phyloP scores from a whole-genome alignment of 2,329 filamentous ascomycete genomes.

The Apiospora pterosperma region DNA sequence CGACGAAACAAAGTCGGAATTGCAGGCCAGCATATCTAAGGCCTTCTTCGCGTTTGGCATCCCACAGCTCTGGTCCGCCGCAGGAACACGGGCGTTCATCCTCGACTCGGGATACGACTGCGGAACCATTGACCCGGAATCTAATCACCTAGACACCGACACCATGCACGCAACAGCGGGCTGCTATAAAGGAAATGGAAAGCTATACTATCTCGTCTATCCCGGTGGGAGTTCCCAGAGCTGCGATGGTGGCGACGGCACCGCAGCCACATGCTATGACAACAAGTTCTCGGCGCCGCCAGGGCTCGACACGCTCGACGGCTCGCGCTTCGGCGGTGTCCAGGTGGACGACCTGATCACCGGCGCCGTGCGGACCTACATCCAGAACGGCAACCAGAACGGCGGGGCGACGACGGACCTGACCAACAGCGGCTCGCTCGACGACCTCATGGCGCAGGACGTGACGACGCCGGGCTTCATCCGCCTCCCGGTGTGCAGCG shows the following conservation, averaged over 20 bases:
- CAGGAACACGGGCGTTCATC: neutral
- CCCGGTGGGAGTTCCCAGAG: conserved; percentile 17
- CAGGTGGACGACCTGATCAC: conserved; percentile 22
- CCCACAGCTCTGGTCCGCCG: neutral
- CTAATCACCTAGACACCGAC: conserved; percentile 19
- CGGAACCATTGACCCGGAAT: conserved; percentile 14
- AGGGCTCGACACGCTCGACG: conserved; percentile 22
- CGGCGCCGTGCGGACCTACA: conserved; percentile 24
- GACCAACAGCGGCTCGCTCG: conserved; percentile 16
- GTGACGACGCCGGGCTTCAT: conserved; percentile 33
- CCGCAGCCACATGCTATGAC: neutral
- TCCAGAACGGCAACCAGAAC: conserved; percentile 28
- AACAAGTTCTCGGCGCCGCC: conserved; percentile 22
- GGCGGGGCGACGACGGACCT: conserved; percentile 20
- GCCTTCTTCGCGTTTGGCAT: neutral
- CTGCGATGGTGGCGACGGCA: conserved; percentile 10
- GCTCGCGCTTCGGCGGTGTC: conserved; percentile 20
- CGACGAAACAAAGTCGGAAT: too few relatives aligned
- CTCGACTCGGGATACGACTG: conserved; percentile 14
- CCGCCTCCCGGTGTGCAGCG: conserved; percentile 34
- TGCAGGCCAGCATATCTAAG: too few relatives aligned
- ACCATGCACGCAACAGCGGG: conserved; percentile 17
- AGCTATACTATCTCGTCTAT: conserved; percentile 28
- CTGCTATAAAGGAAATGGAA: conserved; percentile 20
- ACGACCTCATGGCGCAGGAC: conserved; percentile 16